These are phyloP conservation scores for Ogataea kodamae DNA, from an alignment of 805 yeast genomes.

Conservation along the genomic window DNA sequence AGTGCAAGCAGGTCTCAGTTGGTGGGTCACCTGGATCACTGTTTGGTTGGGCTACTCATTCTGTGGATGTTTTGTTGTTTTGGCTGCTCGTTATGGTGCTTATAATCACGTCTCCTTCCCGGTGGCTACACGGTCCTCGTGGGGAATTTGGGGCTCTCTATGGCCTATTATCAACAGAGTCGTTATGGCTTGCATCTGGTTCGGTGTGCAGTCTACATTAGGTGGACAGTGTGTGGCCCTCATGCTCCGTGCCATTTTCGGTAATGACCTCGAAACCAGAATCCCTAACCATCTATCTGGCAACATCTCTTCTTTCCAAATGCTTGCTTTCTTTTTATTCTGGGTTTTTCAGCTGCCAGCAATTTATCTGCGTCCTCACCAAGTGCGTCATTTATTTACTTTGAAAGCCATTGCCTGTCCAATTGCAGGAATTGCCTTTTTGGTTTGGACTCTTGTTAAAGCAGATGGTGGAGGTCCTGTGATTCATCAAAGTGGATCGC, in stretches of 20 bases:
- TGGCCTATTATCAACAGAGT: conserved; percentile 91
- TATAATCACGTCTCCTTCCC: conserved; percentile 84
- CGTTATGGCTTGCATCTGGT: conserved; percentile 78
- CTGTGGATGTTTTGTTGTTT: conserved; percentile 64
- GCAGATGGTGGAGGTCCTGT: conserved; percentile 79
- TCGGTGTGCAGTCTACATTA: conserved; percentile 79
- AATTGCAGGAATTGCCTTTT: conserved; percentile 75
- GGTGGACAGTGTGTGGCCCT: conserved; percentile 80
- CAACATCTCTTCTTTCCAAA: conserved; percentile 62
- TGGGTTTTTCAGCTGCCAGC: conserved; percentile 80
- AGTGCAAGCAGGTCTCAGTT: conserved; percentile 67
- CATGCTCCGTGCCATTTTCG: conserved; percentile 76
- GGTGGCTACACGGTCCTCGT: conserved; percentile 72
- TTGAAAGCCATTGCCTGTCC: conserved; percentile 78
- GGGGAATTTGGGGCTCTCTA: conserved; percentile 81
- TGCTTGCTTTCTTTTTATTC: conserved; percentile 74
- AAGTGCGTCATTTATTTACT: conserved; percentile 78
- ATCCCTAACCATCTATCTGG: conserved; percentile 60
- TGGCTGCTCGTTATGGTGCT: conserved; percentile 77
- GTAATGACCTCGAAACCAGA: conserved; percentile 55
- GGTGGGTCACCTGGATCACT: conserved; percentile 92
- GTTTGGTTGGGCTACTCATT: conserved; percentile 82
- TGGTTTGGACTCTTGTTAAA: conserved; percentile 79
- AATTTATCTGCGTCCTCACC: conserved; percentile 78
- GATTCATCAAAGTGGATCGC: conserved; percentile 48